These are phyloP conservation scores for Neospora caninum DNA, from an alignment of 169 alveolate species.

Conservation along the genomic window DNA sequence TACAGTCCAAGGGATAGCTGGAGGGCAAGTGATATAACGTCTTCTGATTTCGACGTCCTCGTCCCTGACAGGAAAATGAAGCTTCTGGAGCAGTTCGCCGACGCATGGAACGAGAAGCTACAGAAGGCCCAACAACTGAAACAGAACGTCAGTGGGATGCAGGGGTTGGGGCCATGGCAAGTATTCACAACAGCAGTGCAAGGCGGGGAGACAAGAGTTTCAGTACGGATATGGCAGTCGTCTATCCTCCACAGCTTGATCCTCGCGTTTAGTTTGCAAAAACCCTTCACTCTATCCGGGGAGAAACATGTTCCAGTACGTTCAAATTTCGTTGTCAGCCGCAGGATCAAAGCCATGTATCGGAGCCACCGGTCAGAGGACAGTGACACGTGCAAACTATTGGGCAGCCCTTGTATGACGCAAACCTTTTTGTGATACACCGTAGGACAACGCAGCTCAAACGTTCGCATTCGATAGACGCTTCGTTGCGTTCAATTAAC, in stretches of 20 bases:
- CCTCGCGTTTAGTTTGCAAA: no score
- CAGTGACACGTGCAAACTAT: background rate
- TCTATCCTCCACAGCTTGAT: no score
- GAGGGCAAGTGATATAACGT: no score
- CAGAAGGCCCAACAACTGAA: background rate
- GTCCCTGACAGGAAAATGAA: background rate
- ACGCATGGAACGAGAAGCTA: background rate
- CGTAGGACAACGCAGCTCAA: no score
- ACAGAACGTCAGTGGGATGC: background rate
- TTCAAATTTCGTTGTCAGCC: background rate
- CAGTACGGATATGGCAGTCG: no score
- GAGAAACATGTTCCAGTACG: background rate
- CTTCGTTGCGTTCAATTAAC: background rate
- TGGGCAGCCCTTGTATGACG: background rate
- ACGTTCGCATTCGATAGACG: no score
- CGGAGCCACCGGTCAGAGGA: background rate
- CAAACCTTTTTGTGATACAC: background rate
- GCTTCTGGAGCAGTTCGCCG: constrained; percentile 14
- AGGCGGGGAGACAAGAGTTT: no score
- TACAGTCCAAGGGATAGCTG: no score
- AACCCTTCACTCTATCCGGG: no score
- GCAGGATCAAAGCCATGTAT: background rate
- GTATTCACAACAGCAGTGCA: background rate
- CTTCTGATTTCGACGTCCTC: background rate
- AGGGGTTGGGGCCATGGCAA: background rate